Base-by-base conservation (phyloP, 805 yeast genomes). In the Hyphopichia homilentoma region DNA sequence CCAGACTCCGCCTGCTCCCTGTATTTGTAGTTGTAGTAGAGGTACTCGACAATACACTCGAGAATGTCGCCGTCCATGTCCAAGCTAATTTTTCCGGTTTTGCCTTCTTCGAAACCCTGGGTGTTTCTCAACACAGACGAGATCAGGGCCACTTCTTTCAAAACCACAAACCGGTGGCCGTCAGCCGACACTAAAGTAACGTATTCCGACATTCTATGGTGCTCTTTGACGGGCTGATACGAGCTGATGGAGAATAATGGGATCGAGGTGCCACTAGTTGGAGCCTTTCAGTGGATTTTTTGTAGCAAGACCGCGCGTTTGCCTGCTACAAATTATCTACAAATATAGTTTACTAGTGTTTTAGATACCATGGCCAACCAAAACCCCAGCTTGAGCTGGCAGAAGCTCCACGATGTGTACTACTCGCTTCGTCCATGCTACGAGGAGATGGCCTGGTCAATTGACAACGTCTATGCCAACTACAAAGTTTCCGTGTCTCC, bases 1-100 rank as follows among this genome's bases (percentile, higher is more conserved):
- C 74, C 77, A 5, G 52, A 43, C 21, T 65, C 72, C 0, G 68
- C 73, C 30, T 54, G 59, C 30, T 75, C 77, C 40, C 70, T 75
- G 52, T 84, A 85, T 45, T 84, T 81, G 38, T 70, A 54, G 46
- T 84, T 78, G 51, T 84, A 89, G 52, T 84, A 79, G 21, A 90
- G 59, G 47, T 93, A 90, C 46, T 90, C 97, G 25, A 85, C 82
- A 7, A 90, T 80, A 46, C 86, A 84, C 41, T 79, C 84, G 27
- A 93, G 61, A 14, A 88, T 69, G 21, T 73, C 73, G 0, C 84
- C 82, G 38, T 83, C 84, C 57, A 88, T 75, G 39, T 81, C 86
- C 33, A 47, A 68, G 68, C 54, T 62, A 27, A 87, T 77, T 27
- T 64, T 65, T 61, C 83, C 47, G 57, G 79, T 42, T 64, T 69